Evolutionary conservation across 1,284 basidiomycete species (phyloP).

Genomic region (Trichosporon faecale): DNA sequence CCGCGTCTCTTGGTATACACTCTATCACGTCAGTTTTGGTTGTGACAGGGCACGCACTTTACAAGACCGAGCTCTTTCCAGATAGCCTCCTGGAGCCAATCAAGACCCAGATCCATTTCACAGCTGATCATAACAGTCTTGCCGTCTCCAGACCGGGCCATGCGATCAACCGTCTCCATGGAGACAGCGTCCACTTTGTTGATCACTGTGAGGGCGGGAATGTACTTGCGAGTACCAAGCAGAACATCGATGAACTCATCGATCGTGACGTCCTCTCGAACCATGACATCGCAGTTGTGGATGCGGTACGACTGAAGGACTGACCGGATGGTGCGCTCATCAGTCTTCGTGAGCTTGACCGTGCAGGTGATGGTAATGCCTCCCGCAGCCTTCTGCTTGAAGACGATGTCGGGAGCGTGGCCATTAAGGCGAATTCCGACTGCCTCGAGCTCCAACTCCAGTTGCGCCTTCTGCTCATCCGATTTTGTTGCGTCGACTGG

Average conservation of each 20-base stretch:
- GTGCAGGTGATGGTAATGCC: slow-evolving; percentile 87
- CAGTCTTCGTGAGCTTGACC: slow-evolving; percentile 88
- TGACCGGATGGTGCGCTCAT: slow-evolving; percentile 89
- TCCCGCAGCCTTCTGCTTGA: slow-evolving; percentile 76
- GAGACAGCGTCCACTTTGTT: slow-evolving; percentile 90
- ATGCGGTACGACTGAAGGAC: slow-evolving; percentile 82
- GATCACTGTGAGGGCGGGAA: slow-evolving; percentile 88
- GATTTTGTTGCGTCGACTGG: slow-evolving; percentile 92
- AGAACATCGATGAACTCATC: slow-evolving; percentile 98
- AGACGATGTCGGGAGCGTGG: slow-evolving; percentile 70
- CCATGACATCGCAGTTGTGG: slow-evolving; percentile 95
- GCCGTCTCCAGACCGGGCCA: slow-evolving; percentile 75
- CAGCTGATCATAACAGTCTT: slow-evolving; percentile 86
- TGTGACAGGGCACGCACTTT: slow-evolving; percentile 55
- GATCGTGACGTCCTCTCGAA: slow-evolving; percentile 90
- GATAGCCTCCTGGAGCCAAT: slow-evolving; percentile 81
- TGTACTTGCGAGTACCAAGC: slow-evolving; percentile 87
- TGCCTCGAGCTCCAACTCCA: slow-evolving; percentile 91
- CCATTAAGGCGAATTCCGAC: slow-evolving; percentile 95
- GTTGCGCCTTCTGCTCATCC: slow-evolving; percentile 78
- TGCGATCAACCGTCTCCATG: slow-evolving; percentile 81
- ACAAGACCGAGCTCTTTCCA: slow-evolving; percentile 85
- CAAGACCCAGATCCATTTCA: slow-evolving; percentile 83
- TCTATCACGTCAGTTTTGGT: slow-evolving; percentile 19
- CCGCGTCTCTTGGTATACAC: slow-evolving; percentile 97